Evolutionary conservation across 192 early-diverging fungal genomes (phyloP).

Genomic region (Linnemannia zychae): DNA sequence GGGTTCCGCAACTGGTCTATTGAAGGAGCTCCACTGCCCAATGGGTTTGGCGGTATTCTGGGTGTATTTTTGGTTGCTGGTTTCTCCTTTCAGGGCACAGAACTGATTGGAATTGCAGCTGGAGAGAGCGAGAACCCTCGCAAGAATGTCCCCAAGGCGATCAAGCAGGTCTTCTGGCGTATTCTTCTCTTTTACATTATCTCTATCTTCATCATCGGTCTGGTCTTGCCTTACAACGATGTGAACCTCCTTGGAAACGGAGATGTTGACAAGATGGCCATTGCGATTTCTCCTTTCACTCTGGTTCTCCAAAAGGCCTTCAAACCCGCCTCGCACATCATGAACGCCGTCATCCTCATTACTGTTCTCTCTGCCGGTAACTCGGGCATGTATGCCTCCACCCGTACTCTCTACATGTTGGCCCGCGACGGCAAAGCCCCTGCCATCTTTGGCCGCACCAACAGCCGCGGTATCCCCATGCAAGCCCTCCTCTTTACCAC

Average conservation of each 20-base stretch:
- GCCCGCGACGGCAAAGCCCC: conserved; percentile 73
- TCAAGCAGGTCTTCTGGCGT: conserved; percentile 75
- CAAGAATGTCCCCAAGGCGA: conserved; percentile 72
- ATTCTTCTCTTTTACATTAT: conserved; percentile 77
- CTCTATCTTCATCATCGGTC: conserved; percentile 74
- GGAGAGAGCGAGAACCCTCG: conserved; percentile 81
- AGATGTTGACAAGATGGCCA: conserved; percentile 69
- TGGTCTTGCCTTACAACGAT: conserved; percentile 80
- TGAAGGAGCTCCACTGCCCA: conserved; percentile 67
- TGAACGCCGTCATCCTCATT: conserved; percentile 78
- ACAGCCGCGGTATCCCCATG: conserved; percentile 68
- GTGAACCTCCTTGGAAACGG: conserved; percentile 62
- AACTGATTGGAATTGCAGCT: conserved; percentile 91
- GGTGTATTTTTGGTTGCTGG: conserved; percentile 79
- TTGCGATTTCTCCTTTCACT: conserved; percentile 77
- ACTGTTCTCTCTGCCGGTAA: conserved; percentile 77
- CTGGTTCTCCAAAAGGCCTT: conserved; percentile 73
- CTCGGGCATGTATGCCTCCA: conserved; percentile 75
- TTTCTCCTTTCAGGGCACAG: conserved; percentile 89
- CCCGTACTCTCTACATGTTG: conserved; percentile 50
- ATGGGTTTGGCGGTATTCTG: conserved; percentile 66
- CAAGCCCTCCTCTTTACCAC: conserved; percentile 62
- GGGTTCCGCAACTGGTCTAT: conserved; percentile 20
- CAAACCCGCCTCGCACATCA: conserved; percentile 69
- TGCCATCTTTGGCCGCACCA: conserved; percentile 42